Evolutionary conservation across 2,329 filamentous ascomycete genomes (phyloP).

Genomic region (Hansfordia pulvinata): DNA sequence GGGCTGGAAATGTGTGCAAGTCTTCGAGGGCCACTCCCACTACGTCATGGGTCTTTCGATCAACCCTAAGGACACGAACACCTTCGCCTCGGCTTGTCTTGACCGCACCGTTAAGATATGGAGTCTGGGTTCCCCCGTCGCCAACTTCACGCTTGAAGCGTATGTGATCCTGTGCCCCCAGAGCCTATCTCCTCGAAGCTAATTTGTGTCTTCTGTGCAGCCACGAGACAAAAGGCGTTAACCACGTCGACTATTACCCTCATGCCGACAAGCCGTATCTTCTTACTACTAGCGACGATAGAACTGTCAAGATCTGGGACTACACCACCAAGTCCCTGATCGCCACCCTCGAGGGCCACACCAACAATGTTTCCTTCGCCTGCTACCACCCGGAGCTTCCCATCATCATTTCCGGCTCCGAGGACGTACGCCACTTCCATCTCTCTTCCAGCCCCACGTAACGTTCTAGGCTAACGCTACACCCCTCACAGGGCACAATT

Average conservation of each 20-base stretch:
- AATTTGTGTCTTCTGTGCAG: neutral
- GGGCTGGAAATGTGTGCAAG: conserved; percentile 92
- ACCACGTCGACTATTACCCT: conserved; percentile 85
- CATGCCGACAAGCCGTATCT: conserved; percentile 72
- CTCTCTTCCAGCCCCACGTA: neutral
- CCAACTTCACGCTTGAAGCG: conserved; percentile 93
- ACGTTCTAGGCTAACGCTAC: neutral
- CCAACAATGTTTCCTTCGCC: conserved; percentile 95
- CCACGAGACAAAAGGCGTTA: conserved; percentile 94
- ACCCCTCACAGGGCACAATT: conserved; percentile 45
- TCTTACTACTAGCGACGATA: conserved; percentile 90
- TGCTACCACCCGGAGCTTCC: conserved; percentile 96
- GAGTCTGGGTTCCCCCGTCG: conserved; percentile 84
- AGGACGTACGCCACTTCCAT: conserved; percentile 45
- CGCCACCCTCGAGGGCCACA: conserved; percentile 91
- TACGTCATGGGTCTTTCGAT: conserved; percentile 95
- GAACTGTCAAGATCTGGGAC: conserved; percentile 97
- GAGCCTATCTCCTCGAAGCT: conserved; percentile 2
- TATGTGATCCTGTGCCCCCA: conserved; percentile 10
- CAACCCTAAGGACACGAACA: conserved; percentile 95
- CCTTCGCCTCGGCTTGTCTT: conserved; percentile 82
- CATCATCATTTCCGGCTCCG: conserved; percentile 93
- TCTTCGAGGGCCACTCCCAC: conserved; percentile 92
- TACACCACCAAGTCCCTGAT: conserved; percentile 97
- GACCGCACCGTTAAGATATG: conserved; percentile 97